Conservation (phyloP, 164 flowering plant species). For the Dillenia suffruticosa region DNA sequence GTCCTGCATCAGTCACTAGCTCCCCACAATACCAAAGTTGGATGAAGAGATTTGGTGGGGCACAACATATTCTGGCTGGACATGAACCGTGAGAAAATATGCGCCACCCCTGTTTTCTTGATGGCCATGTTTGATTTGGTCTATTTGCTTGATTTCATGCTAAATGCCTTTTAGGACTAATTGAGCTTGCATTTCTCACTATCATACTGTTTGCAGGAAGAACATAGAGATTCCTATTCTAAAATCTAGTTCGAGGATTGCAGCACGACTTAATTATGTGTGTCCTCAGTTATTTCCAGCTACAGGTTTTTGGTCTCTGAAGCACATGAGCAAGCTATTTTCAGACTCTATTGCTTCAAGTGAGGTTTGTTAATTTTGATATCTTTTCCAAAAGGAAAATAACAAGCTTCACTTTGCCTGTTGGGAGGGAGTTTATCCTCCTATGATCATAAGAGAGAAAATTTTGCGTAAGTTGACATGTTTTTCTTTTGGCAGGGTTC, state of each 20-base stretch:
- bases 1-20: constrained; percentile 53
- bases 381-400: not conserved
- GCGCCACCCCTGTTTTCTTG: constrained; percentile 1
- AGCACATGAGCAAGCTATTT: constrained; percentile 15
- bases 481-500: constrained; percentile 36
- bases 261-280: constrained; percentile 77
- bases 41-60: constrained; percentile 82
- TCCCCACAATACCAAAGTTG: constrained; percentile 59
- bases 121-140: not conserved
- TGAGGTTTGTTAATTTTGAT: constrained; percentile 46
- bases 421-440: not conserved
- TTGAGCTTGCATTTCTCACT: not conserved
- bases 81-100: constrained; percentile 55
- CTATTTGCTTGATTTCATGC: constrained; percentile 1
- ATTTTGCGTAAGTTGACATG: not conserved
- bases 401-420: not conserved
- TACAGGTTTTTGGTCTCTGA: constrained; percentile 66
- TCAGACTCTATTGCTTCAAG: constrained; percentile 21
- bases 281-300: constrained; percentile 95
- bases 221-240: constrained; percentile 82
- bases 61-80: constrained; percentile 96
- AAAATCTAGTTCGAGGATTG: constrained; percentile 77
- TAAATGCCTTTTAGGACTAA: not conserved
- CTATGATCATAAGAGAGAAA: no score
- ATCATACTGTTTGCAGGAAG: constrained; percentile 44